Base-by-base conservation (phyloP, 495 filamentous ascomycete species). In the Penicillium waksmanii region DNA sequence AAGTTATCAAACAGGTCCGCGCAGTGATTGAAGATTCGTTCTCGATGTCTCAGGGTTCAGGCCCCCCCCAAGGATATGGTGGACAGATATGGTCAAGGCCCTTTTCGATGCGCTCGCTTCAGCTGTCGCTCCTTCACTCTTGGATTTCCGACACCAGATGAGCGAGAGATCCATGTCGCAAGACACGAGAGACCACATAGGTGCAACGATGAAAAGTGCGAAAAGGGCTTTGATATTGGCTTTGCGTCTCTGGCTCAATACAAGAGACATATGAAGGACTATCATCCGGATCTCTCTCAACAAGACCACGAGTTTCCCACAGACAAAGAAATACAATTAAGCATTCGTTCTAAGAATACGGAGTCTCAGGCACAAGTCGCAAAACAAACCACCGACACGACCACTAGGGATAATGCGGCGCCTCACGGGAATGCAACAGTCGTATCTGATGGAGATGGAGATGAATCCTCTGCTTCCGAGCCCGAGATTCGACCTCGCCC, bases 121-220 rank as follows among this genome's bases (percentile, higher is more conserved):
- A 34, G 36, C 23, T 55, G 40, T 46, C 38, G 42, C 17, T 55
- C 19, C n/a, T 55, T 55, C 31, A 55, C 53, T 15, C 44, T 42
- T 7, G 53, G 53, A 7, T 55, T 55, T 34, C 4, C 12, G 12
- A 55, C 53, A 9, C 18, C 42, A 7, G 38, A 55, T 5, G 40
- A 46, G 15, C 10, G 53, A 55, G 40, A 47, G 1, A 8, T 12
- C 7, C 53, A 55, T 21, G 21, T 46, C 17, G 9, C 3, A 31
- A 47, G 23, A 10, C 53, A 55, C 8, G 53, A 55, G 8, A 35
- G 19, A 3, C 53, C 53, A n/a, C 15, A 43, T 36, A 7, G 53
- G 31, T 55, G 53, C 42, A 55, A 46, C 5, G 10, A 55, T 18
- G 27, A 43, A 19, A 25, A 44, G 10, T 55, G 53, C 40, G 18